Evolutionary conservation across 805 yeast genomes (phyloP).

Genomic region (Lipomyces oligophaga): DNA sequence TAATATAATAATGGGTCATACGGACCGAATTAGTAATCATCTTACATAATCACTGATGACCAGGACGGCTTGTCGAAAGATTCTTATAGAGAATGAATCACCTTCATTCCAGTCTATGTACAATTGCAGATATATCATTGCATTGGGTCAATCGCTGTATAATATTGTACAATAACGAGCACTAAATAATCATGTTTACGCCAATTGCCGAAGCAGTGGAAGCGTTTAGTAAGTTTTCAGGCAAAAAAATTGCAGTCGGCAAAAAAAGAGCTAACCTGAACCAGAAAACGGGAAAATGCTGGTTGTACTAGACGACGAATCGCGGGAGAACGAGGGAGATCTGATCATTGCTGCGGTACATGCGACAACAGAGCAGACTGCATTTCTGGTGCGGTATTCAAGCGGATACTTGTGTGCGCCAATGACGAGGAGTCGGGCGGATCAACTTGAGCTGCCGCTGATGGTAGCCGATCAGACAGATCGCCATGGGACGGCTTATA

Average conservation of each 20-base stretch:
- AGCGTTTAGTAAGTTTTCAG: conserved; percentile 50
- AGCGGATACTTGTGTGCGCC: conserved; percentile 92
- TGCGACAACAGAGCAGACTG: conserved; percentile 82
- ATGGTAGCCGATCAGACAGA: conserved; percentile 66
- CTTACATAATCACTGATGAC: too few species aligned
- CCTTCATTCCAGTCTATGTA: too few species aligned
- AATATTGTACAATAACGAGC: too few species aligned
- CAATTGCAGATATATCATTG: too few species aligned
- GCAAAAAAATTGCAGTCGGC: background rate
- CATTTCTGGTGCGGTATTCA: conserved; percentile 75
- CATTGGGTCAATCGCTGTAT: too few species aligned
- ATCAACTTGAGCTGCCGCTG: conserved; percentile 70
- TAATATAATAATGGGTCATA: too few species aligned
- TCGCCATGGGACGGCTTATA: conserved; percentile 95
- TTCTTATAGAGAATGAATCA: too few species aligned
- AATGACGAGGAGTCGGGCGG: conserved; percentile 70
- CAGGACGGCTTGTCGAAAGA: too few species aligned
- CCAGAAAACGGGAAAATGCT: conserved; percentile 70
- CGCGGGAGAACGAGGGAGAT: conserved; percentile 97
- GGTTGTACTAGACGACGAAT: conserved; percentile 95
- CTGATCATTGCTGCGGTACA: conserved; percentile 86
- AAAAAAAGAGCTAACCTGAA: background rate
- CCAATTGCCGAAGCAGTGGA: conserved; percentile 67
- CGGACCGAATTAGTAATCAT: too few species aligned
- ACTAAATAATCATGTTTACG: conserved; percentile 40